Percentiles rank a stretch among this genome's conserved stretches.
These are phyloP conservation scores for Ochetophila trinervis DNA, from an alignment of 306 rosid genomes.

Conservation along the genomic window DNA sequence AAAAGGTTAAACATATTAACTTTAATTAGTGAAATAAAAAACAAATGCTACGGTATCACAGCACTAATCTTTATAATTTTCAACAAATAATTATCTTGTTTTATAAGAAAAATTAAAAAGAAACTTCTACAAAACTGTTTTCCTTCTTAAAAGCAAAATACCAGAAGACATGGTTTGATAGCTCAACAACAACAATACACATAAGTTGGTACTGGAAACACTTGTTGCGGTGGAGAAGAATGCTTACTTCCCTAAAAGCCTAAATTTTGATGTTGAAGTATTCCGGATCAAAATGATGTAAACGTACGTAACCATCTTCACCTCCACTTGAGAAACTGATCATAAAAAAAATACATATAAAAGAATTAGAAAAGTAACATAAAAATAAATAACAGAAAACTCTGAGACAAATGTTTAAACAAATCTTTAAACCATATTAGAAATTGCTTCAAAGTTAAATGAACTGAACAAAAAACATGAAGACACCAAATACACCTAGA, in stretches of 20 bases:
- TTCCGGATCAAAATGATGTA: slow-evolving; percentile 89
- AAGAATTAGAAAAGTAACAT: background rate
- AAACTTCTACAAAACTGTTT: slow-evolving; percentile 28
- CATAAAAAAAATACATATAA: background rate
- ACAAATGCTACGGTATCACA: no score
- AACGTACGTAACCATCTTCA: slow-evolving; percentile 88
- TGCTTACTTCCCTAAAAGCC: slow-evolving; percentile 2
- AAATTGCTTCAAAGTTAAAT: background rate
- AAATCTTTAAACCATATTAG: no score
- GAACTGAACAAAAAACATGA: no score
- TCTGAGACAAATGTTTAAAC: background rate
- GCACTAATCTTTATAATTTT: no score
- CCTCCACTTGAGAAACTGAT: slow-evolving; percentile 93
- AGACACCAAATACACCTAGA: no score
- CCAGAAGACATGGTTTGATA: background rate
- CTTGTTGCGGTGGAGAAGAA: slow-evolving; percentile 4
- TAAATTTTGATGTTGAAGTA: slow-evolving; percentile 85
- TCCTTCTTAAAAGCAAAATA: slow-evolving; percentile 8
- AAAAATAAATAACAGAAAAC: background rate
- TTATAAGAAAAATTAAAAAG: background rate
- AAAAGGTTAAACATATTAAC: no score
- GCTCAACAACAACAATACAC: background rate
- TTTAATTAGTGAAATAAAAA: no score
- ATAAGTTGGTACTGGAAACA: background rate
- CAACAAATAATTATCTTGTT: slow-evolving; percentile 4